Evolutionary conservation across 306 rosid genomes (phyloP), one percentile per base, ranked within the genome.

Genomic region (Castanea crenata): DNA sequence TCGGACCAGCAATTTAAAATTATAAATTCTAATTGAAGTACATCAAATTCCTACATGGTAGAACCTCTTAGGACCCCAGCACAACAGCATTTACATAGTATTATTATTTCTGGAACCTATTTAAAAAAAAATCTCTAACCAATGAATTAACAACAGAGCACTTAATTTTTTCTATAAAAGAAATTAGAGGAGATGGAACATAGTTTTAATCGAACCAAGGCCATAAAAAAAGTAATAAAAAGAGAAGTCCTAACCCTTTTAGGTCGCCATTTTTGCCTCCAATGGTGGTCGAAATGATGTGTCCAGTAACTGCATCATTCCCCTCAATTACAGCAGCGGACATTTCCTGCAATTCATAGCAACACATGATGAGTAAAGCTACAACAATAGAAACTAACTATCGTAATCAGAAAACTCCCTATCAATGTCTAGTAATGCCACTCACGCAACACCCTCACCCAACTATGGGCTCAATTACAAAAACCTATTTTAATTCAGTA

Each of bases 241-340:
- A 70, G 77, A 59, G 29, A 74, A 16, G 68, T 62, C 74, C 86
- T 64, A 67, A 92, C 99, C 94, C 74, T 89, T 90, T 94, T 94
- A 35, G 95, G 97, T 87, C 97, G 25, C 97, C 99, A 85, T 94
- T 91, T 86, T 91, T 90, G 68, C 99, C 99, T 74, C 97, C 99
- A 80, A 92, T 92, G n/a, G 97, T 94, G 35, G 97, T 92, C 70
- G 99, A 92, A 70, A 94, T 92, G 78, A 92, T 92, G 80, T 92
- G 95, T 78, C 99, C 99, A 21, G 97, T 91, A 80, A 91, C 91
- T 72, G 86, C 92, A 82, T 86, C 95, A 79, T 91, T 91, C 69
- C 97, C 96, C 77, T 92, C 95, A 1, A 85, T 64, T 4, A 86
- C 88, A 54, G 87, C 79, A 68, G 94, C 76, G 10, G 97, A 86